Percentiles rank a stretch among this genome's conserved stretches.
Conservation (phyloP, 139 green algal species). For the Nannochloris sp. region DNA sequence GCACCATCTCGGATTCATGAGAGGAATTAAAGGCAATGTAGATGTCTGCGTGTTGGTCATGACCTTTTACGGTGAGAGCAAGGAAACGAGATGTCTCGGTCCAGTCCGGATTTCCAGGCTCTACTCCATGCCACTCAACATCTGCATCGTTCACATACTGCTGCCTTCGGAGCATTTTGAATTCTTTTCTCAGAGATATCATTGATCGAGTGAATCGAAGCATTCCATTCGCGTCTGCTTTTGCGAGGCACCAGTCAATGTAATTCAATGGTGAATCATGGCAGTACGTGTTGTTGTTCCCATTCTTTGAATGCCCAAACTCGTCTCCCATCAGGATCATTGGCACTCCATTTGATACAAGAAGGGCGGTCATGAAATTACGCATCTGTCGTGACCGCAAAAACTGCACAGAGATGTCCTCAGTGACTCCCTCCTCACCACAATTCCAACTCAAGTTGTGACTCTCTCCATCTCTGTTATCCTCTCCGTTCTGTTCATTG, state of each 20-base stretch:
- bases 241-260: conserved; percentile 66
- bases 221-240: conserved; percentile 52
- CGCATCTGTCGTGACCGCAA: conserved; percentile 70
- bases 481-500: conserved; percentile 87
- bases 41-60: conserved; percentile 34
- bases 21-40: conserved; percentile 60
- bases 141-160: conserved; percentile 47
- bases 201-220: conserved; percentile 63
- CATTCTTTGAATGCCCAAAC: conserved; percentile 84
- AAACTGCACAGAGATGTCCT: conserved; percentile 29
- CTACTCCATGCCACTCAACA: conserved; percentile 82
- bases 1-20: conserved; percentile 33
- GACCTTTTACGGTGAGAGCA: conserved; percentile 54
- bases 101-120: conserved; percentile 72
- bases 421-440: conserved; percentile 73
- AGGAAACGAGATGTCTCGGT: conserved; percentile 77
- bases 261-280: conserved; percentile 88
- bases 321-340: conserved; percentile 98
- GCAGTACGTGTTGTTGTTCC: conserved; percentile 99
- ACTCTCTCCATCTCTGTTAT: conserved; percentile 82
- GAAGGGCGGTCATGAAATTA: conserved; percentile 80
- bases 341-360: conserved; percentile 84
- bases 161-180: conserved; percentile 49
- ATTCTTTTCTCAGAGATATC: conserved; percentile 43
- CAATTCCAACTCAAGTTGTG: conserved; percentile 99